phyloP scores from a whole-genome alignment of 1,139 yeast genomes.

The Yamadazyma sp. region DNA sequence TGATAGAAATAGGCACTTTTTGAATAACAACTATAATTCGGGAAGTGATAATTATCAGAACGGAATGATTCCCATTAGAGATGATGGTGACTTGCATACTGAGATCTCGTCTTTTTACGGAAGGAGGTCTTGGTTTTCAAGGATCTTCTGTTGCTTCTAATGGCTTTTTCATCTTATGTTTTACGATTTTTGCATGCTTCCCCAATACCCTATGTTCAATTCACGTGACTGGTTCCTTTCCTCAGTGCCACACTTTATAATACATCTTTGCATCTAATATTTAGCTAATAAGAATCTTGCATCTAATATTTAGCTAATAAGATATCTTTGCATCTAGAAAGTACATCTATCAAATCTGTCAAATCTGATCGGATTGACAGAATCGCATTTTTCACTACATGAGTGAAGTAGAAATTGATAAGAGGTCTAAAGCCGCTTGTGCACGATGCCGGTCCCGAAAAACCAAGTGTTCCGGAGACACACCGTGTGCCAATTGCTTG shows the following conservation, averaged over 20 bases:
- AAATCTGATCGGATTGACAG: not conserved
- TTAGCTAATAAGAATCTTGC: too few relatives aligned
- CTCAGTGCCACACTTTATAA: too few relatives aligned
- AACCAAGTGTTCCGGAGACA: slow-evolving; percentile 27
- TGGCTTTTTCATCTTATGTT: not conserved
- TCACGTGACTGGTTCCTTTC: not conserved
- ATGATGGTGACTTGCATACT: slow-evolving; percentile 41
- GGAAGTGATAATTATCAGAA: slow-evolving; percentile 13
- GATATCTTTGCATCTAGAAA: too few relatives aligned
- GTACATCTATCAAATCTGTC: too few relatives aligned
- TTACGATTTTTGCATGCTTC: slow-evolving; percentile 3
- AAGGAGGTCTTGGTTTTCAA: slow-evolving; percentile 22
- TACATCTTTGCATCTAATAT: too few relatives aligned
- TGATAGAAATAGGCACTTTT: slow-evolving; percentile 21
- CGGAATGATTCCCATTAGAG: slow-evolving; percentile 36
- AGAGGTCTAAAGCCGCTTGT: slow-evolving; percentile 21
- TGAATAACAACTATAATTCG: slow-evolving; percentile 12
- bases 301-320: too few relatives aligned
- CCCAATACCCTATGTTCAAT: too few relatives aligned
- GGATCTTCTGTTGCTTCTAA: slow-evolving; percentile 17
- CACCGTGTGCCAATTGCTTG: slow-evolving; percentile 24
- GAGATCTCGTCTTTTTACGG: slow-evolving; percentile 37
- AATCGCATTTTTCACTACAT: not conserved
- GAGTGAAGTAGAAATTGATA: slow-evolving; percentile 3
- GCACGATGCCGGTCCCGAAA: slow-evolving; percentile 25